Percentiles rank a stretch among this genome's conserved stretches.
Conservation (phyloP, 345 rosid genomes). For the Acer yangbiense region DNA sequence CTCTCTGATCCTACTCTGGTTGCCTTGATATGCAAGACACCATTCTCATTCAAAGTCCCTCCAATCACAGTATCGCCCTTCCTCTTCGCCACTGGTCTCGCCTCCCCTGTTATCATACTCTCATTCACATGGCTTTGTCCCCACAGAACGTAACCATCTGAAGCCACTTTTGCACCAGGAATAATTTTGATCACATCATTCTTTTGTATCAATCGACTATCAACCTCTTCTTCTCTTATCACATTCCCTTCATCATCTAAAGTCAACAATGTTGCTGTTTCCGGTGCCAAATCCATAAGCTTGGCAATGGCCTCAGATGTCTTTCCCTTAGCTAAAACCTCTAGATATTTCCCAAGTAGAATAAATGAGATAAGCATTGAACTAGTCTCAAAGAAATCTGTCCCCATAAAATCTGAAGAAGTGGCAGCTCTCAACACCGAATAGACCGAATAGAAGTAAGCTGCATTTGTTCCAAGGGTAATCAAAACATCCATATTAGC, state of each 20-base stretch:
- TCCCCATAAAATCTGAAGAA: constrained; percentile 56
- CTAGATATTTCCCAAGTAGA: constrained; percentile 89
- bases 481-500: constrained; percentile 98
- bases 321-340: constrained; percentile 83
- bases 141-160: constrained; percentile 71
- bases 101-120: constrained; percentile 83
- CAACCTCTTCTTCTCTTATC: constrained; percentile 71
- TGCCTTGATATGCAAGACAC: constrained; percentile 72
- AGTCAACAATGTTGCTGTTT: constrained; percentile 64
- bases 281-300: constrained; percentile 87
- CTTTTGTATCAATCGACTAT: constrained; percentile 79
- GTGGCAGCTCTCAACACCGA: constrained; percentile 76
- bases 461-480: constrained; percentile 86
- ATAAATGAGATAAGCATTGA: constrained; percentile 94
- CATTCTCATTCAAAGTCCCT: constrained; percentile 89
- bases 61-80: constrained; percentile 87
- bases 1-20: constrained; percentile 93
- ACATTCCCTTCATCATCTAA: constrained; percentile 66
- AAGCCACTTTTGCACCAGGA: constrained; percentile 73
- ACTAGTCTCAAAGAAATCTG: constrained; percentile 94
- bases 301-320: constrained; percentile 95
- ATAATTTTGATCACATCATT: constrained; percentile 74
- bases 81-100: constrained; percentile 72
- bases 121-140: constrained; percentile 80
- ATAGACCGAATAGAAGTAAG: constrained; percentile 87